Conservation (phyloP, 148 eudicot species). For the Tetragonia tetragonoides region DNA sequence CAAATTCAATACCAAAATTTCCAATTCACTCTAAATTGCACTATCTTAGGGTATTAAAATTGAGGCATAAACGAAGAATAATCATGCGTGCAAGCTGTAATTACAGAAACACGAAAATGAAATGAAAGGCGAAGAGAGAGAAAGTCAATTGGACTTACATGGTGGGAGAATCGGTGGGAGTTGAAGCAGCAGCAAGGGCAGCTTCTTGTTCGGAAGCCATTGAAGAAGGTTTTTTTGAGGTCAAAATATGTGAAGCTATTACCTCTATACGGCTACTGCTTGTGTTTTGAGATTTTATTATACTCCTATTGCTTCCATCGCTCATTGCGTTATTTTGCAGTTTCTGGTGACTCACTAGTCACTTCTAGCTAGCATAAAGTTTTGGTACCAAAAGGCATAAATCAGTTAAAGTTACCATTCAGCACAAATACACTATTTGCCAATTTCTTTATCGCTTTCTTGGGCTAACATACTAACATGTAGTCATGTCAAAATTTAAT, state of each 20-base stretch:
- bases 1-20: no score
- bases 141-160: constrained; percentile 33
- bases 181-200: constrained; percentile 48
- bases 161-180: constrained; percentile 64
- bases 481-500: no score
- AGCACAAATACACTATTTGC: no score
- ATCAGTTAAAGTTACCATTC: no score
- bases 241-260: constrained; percentile 28
- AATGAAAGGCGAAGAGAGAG: constrained; percentile 4
- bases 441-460: no score
- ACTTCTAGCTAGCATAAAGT: no score
- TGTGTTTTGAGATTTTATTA: neutral
- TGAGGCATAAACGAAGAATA: neutral
- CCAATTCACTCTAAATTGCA: neutral
- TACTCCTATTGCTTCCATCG: neutral
- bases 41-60: neutral
- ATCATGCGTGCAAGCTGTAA: no score
- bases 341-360: no score
- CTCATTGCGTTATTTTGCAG: neutral
- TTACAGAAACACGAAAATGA: neutral
- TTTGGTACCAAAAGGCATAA: no score
- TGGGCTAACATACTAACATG: no score
- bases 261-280: constrained; percentile 25
- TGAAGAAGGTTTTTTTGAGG: constrained; percentile 17
- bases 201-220: constrained; percentile 90